phyloP scores from a whole-genome alignment of 1,284 basidiomycete genomes.

The Cutaneotrichosporon sp. region DNA sequence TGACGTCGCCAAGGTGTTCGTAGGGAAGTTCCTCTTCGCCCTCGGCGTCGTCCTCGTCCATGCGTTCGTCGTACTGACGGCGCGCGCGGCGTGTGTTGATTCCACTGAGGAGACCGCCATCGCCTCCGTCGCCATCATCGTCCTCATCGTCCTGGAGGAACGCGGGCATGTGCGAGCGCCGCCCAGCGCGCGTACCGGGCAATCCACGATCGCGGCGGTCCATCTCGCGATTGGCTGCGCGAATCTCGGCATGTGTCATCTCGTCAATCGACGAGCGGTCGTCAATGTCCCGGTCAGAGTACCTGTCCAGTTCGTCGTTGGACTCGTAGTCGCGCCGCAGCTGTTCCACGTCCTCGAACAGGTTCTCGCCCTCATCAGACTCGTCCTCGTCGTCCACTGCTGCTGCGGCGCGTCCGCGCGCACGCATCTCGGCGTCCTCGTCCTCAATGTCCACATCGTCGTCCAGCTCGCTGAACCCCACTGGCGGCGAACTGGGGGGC shows the following conservation, averaged over 20 bases:
- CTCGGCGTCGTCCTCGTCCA: constrained; percentile 69
- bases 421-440: constrained; percentile 59
- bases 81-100: constrained; percentile 69
- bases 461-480: constrained; percentile 80
- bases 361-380: constrained; percentile 72
- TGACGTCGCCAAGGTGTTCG: constrained; percentile 95
- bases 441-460: constrained; percentile 72
- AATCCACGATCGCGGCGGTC: constrained; percentile 76
- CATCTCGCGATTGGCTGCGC: constrained; percentile 84
- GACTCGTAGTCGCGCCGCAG: constrained; percentile 82
- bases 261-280: constrained; percentile 73
- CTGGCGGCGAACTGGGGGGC: constrained; percentile 62
- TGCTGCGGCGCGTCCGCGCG: constrained; percentile 49
- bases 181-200: constrained; percentile 63
- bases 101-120: constrained; percentile 55
- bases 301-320: constrained; percentile 76
- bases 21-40: constrained; percentile 72
- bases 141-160: constrained; percentile 74
- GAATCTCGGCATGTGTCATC: constrained; percentile 66
- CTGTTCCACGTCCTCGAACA: constrained; percentile 69
- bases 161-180: constrained; percentile 70
- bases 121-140: constrained; percentile 57
- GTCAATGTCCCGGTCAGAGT: constrained; percentile 80
- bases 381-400: constrained; percentile 54
- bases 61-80: constrained; percentile 80